These are phyloP conservation scores for Nepenthes alata DNA, from an alignment of 179 eudicot species.

Conservation along the genomic window DNA sequence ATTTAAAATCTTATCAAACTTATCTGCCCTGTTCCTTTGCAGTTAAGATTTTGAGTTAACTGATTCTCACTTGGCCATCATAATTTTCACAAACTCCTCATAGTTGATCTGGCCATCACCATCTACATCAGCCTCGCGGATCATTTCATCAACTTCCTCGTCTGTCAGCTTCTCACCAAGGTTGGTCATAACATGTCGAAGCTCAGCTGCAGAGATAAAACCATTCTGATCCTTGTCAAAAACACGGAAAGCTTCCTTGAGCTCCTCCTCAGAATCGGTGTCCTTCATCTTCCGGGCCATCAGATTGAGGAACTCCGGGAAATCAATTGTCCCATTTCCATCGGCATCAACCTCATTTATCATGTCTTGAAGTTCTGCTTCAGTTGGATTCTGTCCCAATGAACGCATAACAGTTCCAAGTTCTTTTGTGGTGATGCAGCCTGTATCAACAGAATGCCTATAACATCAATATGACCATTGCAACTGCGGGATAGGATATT, in stretches of 20 bases:
- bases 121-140: conserved; percentile 16
- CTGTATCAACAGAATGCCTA: neutral
- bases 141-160: conserved; percentile 15
- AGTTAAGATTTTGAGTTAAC: neutral
- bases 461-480: too few species aligned
- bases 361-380: conserved; percentile 17
- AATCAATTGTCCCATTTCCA: conserved; percentile 16
- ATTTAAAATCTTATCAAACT: conserved; percentile 12
- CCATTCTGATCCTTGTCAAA: conserved; percentile 40
- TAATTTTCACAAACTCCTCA: conserved; percentile 15
- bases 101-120: conserved; percentile 20
- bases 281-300: conserved; percentile 25
- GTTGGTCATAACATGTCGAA: conserved; percentile 16
- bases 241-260: conserved; percentile 35
- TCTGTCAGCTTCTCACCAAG: conserved; percentile 16
- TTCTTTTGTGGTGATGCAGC: conserved; percentile 15
- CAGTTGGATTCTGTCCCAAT: conserved; percentile 15
- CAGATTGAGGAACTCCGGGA: conserved; percentile 15
- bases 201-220: conserved; percentile 37
- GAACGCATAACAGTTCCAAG: conserved; percentile 17
- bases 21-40: conserved; percentile 9
- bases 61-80: conserved; percentile 22
- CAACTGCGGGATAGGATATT: too few species aligned
- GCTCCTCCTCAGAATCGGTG: conserved; percentile 39
- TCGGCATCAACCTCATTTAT: conserved; percentile 15